These are phyloP conservation scores for Petasospora rhodanensis DNA, from an alignment of 1,139 yeast genomes.

Conservation along the genomic window DNA sequence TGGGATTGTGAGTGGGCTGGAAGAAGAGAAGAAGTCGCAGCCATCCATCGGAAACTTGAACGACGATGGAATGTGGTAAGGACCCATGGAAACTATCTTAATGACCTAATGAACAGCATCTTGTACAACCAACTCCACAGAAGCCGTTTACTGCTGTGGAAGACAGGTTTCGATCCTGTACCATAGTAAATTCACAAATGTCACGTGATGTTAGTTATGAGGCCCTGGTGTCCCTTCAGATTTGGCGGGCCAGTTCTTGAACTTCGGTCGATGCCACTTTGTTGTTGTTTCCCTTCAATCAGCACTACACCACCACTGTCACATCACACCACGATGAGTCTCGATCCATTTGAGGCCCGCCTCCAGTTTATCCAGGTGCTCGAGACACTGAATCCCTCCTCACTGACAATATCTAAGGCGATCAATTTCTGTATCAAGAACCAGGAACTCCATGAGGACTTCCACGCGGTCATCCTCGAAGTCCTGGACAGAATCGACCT, in stretches of 20 bases:
- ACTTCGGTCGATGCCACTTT: no score
- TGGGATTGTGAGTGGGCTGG: conserved; percentile 15
- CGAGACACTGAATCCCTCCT: conserved; percentile 58
- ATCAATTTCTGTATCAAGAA: conserved; percentile 58
- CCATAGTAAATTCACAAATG: no score
- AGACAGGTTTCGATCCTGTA: no score
- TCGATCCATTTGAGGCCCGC: conserved; percentile 79
- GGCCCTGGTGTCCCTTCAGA: no score
- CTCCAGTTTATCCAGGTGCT: conserved; percentile 62
- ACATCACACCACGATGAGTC: conserved; percentile 39
- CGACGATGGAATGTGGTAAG: conserved; percentile 25
- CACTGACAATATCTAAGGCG: conserved; percentile 49
- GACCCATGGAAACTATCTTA: no score
- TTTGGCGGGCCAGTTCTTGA: no score
- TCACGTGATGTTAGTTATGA: no score
- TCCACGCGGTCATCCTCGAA: conserved; percentile 66
- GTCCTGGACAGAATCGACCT: conserved; percentile 54
- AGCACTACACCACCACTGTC: no score
- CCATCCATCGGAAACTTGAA: conserved; percentile 17
- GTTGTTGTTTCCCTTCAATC: no score
- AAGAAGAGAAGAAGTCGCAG: conserved; percentile 12
- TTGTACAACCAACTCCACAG: no score
- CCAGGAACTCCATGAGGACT: conserved; percentile 61
- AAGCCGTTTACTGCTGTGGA: no score
- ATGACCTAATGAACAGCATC: no score